phyloP scores from a whole-genome alignment of 2,329 filamentous ascomycete species.

The Pyrenophora graminea region DNA sequence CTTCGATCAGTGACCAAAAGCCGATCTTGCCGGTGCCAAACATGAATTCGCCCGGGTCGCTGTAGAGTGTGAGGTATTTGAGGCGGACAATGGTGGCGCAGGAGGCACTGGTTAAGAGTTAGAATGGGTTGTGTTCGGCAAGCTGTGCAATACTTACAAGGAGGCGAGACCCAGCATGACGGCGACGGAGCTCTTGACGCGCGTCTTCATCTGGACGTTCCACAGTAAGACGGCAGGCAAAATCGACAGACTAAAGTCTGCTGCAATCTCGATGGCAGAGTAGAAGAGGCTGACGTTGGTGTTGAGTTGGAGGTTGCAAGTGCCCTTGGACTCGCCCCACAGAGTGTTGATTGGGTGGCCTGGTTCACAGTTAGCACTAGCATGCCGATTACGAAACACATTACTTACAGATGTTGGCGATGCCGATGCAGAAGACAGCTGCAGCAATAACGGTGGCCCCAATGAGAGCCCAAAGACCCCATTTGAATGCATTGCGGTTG shows the following conservation, averaged over 20 bases:
- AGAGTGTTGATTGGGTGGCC: constrained; percentile 26
- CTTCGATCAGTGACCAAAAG: constrained; percentile 53
- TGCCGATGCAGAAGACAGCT: constrained; percentile 24
- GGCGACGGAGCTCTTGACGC: constrained; percentile 48
- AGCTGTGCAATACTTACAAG: constrained; percentile 38
- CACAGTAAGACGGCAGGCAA: constrained; percentile 26
- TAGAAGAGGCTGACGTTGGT: constrained; percentile 28
- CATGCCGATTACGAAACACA: neutral
- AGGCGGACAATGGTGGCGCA: constrained; percentile 49
- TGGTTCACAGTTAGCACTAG: constrained; percentile 1
- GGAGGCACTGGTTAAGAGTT: constrained; percentile 36
- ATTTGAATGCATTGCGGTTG: constrained; percentile 14
- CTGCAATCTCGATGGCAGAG: constrained; percentile 26
- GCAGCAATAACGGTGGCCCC: constrained; percentile 19
- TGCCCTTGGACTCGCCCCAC: constrained; percentile 27
- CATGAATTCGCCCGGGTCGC: constrained; percentile 48
- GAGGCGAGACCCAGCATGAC: constrained; percentile 49
- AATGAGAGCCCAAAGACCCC: constrained; percentile 18
- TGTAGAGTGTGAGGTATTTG: constrained; percentile 49
- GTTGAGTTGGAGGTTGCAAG: constrained; percentile 25
- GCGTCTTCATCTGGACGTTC: constrained; percentile 39
- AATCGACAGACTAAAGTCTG: constrained; percentile 26
- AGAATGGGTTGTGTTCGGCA: neutral
- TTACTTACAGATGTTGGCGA: constrained; percentile 25
- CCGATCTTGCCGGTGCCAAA: constrained; percentile 49